Conservation (phyloP, 2,329 filamentous ascomycete genomes). For the Tolypocladium ophioglossoides region DNA sequence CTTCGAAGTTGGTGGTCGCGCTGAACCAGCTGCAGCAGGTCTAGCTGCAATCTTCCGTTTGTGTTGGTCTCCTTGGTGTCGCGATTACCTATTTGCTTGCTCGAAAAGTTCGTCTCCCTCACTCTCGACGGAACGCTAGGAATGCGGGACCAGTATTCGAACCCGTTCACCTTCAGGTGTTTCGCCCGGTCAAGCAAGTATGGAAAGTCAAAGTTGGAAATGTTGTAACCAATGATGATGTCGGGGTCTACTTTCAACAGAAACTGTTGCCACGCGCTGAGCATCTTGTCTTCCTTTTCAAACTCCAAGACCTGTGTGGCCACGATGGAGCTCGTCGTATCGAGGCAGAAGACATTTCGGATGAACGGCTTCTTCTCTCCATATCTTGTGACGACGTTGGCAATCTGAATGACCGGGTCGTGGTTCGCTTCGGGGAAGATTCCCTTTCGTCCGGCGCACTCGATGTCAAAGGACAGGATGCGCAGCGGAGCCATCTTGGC, state of each 20-base stretch:
- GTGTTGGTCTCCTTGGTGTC: constrained; percentile 93
- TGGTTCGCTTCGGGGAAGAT: constrained; percentile 89
- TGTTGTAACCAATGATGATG: constrained; percentile 98
- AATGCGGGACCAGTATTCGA: constrained; percentile 81
- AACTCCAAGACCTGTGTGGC: constrained; percentile 89
- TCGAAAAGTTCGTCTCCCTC: constrained; percentile 80
- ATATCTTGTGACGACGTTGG: constrained; percentile 87
- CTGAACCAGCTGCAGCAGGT: constrained; percentile 89
- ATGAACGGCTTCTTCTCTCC: constrained; percentile 95
- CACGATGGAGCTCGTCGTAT: constrained; percentile 85
- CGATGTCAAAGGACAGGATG: constrained; percentile 94
- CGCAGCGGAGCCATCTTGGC: constrained; percentile 94
- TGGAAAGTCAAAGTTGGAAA: constrained; percentile 95
- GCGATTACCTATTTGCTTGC: constrained; percentile 96
- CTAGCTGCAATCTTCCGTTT: constrained; percentile 84
- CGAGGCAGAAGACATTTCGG: constrained; percentile 90
- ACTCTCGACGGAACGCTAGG: constrained; percentile 59
- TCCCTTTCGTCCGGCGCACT: constrained; percentile 94
- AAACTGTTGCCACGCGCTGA: constrained; percentile 88
- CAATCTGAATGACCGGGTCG: constrained; percentile 96
- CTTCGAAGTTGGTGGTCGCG: constrained; percentile 90
- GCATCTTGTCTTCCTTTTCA: constrained; percentile 73
- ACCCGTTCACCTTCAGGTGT: constrained; percentile 67
- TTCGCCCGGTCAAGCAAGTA: constrained; percentile 84
- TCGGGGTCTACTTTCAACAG: constrained; percentile 85